These are phyloP conservation scores for Populus hybrid DNA, from an alignment of 441 rosid species.

Conservation along the genomic window DNA sequence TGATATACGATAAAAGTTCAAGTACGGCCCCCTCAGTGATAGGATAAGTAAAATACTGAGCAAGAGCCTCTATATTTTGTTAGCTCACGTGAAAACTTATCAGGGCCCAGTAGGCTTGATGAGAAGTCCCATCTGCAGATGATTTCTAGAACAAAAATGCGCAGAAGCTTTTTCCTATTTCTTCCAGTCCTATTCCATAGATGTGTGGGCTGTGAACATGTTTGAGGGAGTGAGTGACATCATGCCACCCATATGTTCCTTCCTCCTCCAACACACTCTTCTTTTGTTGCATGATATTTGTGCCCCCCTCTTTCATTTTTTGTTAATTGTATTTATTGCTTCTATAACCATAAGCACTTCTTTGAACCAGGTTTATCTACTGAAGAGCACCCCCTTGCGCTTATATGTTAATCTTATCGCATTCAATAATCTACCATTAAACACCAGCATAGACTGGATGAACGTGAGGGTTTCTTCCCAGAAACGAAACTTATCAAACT, in stretches of 20 bases:
- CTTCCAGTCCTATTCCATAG: not conserved
- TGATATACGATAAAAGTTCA: not conserved
- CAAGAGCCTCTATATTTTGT: not conserved
- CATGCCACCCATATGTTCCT: not conserved
- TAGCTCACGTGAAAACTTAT: not conserved
- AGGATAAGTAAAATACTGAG: not conserved
- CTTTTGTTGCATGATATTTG: too few species aligned
- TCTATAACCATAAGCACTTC: not conserved
- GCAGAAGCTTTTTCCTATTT: not conserved
- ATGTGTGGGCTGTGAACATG: not conserved
- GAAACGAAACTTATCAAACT: not conserved
- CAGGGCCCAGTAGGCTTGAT: not conserved
- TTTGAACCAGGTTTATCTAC: conserved; percentile 46
- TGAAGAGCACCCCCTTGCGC: conserved; percentile 72
- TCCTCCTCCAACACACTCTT: not conserved
- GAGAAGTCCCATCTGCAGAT: not conserved
- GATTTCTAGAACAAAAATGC: not conserved
- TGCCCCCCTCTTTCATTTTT: not conserved
- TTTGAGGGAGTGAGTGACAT: not conserved
- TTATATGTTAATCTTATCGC: conserved; percentile 50
- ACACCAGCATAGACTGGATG: conserved; percentile 66
- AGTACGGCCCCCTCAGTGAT: not conserved
- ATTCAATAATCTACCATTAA: conserved; percentile 48
- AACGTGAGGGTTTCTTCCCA: conserved; percentile 46
- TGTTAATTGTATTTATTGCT: too few species aligned